Evolutionary conservation across 1,139 yeast species (phyloP).

Genomic region (Yamadazyma buinensis): DNA sequence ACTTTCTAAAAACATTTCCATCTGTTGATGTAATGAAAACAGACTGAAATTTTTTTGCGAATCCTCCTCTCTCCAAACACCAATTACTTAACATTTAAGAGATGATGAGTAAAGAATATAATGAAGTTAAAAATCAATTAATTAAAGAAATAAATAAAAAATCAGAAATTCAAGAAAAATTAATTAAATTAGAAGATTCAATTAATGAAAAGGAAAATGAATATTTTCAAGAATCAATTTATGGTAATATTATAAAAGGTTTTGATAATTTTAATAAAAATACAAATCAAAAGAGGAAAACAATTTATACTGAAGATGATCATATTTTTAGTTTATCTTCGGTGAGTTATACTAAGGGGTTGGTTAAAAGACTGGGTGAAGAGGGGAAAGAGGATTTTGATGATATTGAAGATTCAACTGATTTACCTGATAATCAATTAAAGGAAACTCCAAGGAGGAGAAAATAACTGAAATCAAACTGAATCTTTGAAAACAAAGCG

Average conservation of each 20-base stretch:
- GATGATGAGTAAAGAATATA: slow-evolving; percentile 51
- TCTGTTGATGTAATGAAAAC: no score
- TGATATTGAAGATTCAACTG: slow-evolving; percentile 46
- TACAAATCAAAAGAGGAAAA: slow-evolving; percentile 48
- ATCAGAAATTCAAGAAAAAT: slow-evolving; percentile 59
- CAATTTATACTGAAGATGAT: slow-evolving; percentile 71
- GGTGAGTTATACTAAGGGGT: slow-evolving; percentile 62
- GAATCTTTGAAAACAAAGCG: no score
- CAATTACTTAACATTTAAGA: no score
- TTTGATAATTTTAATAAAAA: slow-evolving; percentile 75
- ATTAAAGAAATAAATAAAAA: slow-evolving; percentile 63
- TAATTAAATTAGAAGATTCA: slow-evolving; percentile 66
- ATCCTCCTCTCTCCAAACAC: no score
- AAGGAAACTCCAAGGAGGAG: no score
- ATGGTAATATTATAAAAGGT: slow-evolving; percentile 85
- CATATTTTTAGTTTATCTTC: slow-evolving; percentile 82
- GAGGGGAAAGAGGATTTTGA: slow-evolving; percentile 35
- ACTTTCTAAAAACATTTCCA: no score
- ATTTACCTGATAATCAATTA: slow-evolving; percentile 20
- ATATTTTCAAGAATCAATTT: slow-evolving; percentile 64
- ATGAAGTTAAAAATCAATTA: slow-evolving; percentile 62
- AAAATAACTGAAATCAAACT: no score
- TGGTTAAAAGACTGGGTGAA: slow-evolving; percentile 40
- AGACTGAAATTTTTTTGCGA: no score
- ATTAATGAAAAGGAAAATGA: slow-evolving; percentile 80